Conservation (phyloP, 371 early-diverging fungal genomes). For the Mortierella sp. region DNA sequence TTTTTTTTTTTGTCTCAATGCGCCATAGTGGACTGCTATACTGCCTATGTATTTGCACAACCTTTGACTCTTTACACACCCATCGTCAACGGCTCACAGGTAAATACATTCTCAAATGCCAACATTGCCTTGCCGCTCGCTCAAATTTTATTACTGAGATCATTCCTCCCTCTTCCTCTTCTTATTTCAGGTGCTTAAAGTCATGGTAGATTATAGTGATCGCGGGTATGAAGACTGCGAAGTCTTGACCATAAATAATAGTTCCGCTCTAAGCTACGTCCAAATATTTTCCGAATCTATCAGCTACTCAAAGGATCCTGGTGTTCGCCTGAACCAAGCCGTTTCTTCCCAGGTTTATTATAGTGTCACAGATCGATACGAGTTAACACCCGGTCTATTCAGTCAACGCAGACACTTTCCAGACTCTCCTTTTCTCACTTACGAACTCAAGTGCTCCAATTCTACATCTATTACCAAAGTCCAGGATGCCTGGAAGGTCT, state of each 20-base stretch:
- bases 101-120: conserved; percentile 4
- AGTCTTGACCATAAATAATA: conserved; percentile 24
- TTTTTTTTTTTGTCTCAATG: background rate
- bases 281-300: conserved; percentile 14
- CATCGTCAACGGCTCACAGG: conserved; percentile 34
- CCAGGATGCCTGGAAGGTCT: conserved; percentile 16
- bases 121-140: background rate
- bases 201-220: background rate
- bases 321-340: conserved; percentile 24
- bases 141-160: background rate
- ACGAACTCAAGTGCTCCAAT: conserved; percentile 24
- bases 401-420: conserved; percentile 20
- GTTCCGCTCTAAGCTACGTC: conserved; percentile 9
- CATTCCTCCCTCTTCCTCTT: background rate
- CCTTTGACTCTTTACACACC: conserved; percentile 27
- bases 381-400: conserved; percentile 16
- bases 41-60: conserved; percentile 10
- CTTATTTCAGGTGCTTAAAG: background rate
- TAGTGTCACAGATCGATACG: background rate
- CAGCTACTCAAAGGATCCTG: conserved; percentile 34
- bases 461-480: background rate
- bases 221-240: conserved; percentile 34
- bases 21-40: conserved; percentile 29
- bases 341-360: conserved; percentile 24
- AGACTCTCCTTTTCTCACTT: conserved; percentile 7